Evolutionary conservation across 495 filamentous ascomycete genomes (phyloP).

Genomic region (Chaetomium cochliodes): DNA sequence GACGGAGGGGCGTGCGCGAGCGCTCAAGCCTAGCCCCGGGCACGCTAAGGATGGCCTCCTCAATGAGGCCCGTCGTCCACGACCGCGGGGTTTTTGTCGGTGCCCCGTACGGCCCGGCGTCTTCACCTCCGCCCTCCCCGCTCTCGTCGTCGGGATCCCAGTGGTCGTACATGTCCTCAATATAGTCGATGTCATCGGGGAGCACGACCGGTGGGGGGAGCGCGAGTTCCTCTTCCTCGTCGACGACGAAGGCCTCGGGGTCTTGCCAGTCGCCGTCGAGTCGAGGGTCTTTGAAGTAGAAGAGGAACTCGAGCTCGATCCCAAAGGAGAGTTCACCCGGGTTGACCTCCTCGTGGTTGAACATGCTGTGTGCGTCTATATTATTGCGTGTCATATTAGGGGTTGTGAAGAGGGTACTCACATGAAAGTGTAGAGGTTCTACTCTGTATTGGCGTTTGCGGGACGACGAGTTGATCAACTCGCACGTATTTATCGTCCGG

Average conservation of each 20-base stretch:
- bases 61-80: background rate
- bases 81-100: background rate
- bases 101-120: no score
- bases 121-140: background rate
- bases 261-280: background rate
- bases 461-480: no score
- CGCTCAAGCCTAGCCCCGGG: slow-evolving; percentile 13
- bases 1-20: background rate
- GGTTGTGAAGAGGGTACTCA: background rate
- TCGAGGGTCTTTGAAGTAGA: slow-evolving; percentile 8
- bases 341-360: background rate
- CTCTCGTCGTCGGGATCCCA: background rate
- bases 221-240: background rate
- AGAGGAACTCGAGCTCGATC: slow-evolving; percentile 29
- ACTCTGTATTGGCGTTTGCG: background rate
- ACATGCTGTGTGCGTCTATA: background rate
- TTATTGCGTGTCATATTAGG: background rate
- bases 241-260: background rate
- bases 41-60: slow-evolving; percentile 15
- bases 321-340: slow-evolving; percentile 25
- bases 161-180: background rate
- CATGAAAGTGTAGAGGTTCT: no score
- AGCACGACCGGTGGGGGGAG: background rate
- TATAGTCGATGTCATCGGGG: background rate
- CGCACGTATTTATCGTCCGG: no score